phyloP scores from a whole-genome alignment of 2,329 filamentous ascomycete genomes.

The Venturia pyrina region DNA sequence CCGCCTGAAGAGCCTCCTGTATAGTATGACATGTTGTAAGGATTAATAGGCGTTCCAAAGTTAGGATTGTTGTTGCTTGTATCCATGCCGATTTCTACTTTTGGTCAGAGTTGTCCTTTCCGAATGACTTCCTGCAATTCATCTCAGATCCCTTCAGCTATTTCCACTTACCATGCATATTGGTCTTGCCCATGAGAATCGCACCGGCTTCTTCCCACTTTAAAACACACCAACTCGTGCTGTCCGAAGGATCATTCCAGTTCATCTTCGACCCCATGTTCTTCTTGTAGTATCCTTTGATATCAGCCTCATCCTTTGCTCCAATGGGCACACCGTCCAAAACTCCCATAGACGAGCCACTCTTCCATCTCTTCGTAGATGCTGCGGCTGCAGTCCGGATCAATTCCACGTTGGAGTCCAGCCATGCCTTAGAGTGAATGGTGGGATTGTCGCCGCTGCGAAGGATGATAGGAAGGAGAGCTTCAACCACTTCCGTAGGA shows the following conservation, averaged over 20 bases:
- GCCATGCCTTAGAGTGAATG: slow-evolving; percentile 64
- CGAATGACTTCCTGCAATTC: not conserved
- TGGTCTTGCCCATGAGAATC: slow-evolving; percentile 64
- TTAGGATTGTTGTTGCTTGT: slow-evolving; percentile 74
- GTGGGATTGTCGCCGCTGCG: slow-evolving; percentile 41
- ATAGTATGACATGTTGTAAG: slow-evolving; percentile 66
- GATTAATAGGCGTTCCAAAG: slow-evolving; percentile 67
- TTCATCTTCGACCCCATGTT: slow-evolving; percentile 56
- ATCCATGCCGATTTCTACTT: slow-evolving; percentile 56
- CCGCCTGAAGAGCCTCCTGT: slow-evolving; percentile 74
- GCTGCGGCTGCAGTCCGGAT: slow-evolving; percentile 59
- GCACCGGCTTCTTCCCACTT: slow-evolving; percentile 66
- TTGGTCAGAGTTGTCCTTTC: not conserved
- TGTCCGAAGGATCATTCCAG: slow-evolving; percentile 32
- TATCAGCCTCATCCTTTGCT: slow-evolving; percentile 73
- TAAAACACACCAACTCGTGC: slow-evolving; percentile 60
- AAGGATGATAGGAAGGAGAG: slow-evolving; percentile 60
- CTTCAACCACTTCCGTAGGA: slow-evolving; percentile 60
- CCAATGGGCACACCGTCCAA: slow-evolving; percentile 76
- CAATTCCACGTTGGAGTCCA: slow-evolving; percentile 55
- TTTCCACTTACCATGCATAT: slow-evolving; percentile 49
- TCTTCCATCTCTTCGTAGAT: slow-evolving; percentile 62
- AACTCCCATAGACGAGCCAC: slow-evolving; percentile 54
- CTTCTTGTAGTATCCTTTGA: slow-evolving; percentile 59
- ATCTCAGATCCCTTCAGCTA: not conserved